These are phyloP conservation scores for Nyssa sinensis DNA, from an alignment of 148 eudicot genomes.

Conservation along the genomic window DNA sequence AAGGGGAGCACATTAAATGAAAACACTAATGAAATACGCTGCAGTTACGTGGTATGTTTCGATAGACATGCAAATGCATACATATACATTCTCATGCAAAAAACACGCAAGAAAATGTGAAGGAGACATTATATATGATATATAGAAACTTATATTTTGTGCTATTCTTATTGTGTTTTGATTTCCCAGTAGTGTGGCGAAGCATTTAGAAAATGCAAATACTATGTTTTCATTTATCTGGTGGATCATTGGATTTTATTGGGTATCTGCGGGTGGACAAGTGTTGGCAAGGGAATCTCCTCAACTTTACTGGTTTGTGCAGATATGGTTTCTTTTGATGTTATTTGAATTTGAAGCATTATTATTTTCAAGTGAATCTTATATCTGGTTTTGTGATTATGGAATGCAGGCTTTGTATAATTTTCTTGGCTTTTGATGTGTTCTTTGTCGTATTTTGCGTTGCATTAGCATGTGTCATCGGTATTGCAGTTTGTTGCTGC, in stretches of 20 bases:
- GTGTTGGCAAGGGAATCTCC: slow-evolving; percentile 56
- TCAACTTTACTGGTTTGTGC: slow-evolving; percentile 61
- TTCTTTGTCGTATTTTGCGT: slow-evolving; percentile 71
- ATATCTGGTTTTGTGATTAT: slow-evolving; percentile 5
- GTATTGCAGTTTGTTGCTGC: slow-evolving; percentile 72
- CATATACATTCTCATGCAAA: too few species aligned
- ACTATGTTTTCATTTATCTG: slow-evolving; percentile 75
- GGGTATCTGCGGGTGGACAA: slow-evolving; percentile 62
- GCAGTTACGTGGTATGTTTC: not conserved
- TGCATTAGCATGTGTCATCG: slow-evolving; percentile 70
- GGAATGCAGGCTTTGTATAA: slow-evolving; percentile 57
- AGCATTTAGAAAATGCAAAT: slow-evolving; percentile 72
- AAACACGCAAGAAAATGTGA: not conserved
- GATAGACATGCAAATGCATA: not conserved
- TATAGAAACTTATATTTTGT: not conserved
- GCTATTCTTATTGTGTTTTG: slow-evolving; percentile 1
- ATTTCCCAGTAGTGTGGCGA: slow-evolving; percentile 41
- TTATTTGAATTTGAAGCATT: not conserved
- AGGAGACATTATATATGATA: not conserved
- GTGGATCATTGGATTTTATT: slow-evolving; percentile 79
- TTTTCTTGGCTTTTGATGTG: slow-evolving; percentile 68
- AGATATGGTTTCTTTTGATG: not conserved
- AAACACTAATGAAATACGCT: too few species aligned
- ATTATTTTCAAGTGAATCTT: not conserved
- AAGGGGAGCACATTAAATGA: not conserved